Evolutionary conservation across 78 protist species (phyloP).

Genomic region (Diacronema lutheri): DNA sequence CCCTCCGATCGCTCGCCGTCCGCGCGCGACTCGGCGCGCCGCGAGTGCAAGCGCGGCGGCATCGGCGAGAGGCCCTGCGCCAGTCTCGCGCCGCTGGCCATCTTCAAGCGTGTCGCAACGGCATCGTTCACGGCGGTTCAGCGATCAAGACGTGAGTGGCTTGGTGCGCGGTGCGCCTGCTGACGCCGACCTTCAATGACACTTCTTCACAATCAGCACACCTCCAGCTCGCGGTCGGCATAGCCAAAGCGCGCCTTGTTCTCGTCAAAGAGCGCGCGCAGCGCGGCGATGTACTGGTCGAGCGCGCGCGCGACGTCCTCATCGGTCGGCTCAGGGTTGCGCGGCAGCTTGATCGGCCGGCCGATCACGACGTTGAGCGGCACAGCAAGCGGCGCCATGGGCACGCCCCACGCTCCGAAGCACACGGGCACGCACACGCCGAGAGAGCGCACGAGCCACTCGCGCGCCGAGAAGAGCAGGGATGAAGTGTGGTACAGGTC

Average conservation of each 20-base stretch:
- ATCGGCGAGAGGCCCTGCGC: too few species aligned
- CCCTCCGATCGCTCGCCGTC: too few species aligned
- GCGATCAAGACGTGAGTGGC: too few species aligned
- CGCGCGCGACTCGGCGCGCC: too few species aligned
- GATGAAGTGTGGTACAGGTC: not conserved
- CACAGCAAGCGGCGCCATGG: not conserved
- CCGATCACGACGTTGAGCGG: not conserved
- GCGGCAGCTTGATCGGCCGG: not conserved
- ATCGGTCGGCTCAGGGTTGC: not conserved
- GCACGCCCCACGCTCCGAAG: not conserved
- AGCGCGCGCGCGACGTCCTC: not conserved
- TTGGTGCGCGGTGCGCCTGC: too few species aligned
- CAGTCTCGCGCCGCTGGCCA: too few species aligned
- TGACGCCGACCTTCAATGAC: too few species aligned
- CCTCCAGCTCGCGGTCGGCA: not conserved
- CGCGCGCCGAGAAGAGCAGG: not conserved
- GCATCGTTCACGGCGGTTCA: too few species aligned
- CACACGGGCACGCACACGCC: not conserved
- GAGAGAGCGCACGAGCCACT: not conserved
- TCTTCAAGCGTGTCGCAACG: too few species aligned
- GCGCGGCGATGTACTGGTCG: not conserved
- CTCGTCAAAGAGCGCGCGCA: not conserved
- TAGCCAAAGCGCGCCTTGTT: not conserved
- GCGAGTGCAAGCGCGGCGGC: too few species aligned
- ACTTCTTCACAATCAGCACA: too few species aligned